phyloP scores from a whole-genome alignment of 257 asterid species.

The Fraxinus cuspidata region DNA sequence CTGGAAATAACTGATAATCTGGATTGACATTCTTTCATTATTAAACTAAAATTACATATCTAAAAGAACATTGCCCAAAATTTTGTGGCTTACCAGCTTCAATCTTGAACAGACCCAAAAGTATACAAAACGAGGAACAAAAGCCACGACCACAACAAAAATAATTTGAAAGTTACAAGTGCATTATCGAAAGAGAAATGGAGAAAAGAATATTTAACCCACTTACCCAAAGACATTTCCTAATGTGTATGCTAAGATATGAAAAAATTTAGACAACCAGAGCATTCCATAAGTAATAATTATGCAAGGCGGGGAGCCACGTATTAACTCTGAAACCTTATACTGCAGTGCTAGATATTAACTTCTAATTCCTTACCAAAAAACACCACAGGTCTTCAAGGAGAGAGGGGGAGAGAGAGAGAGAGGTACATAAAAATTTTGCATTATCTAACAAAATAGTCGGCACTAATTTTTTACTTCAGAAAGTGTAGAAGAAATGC shows the following conservation, averaged over 20 bases:
- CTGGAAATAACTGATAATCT: constrained; percentile 3
- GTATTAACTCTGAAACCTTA: background rate
- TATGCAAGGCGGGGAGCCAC: background rate
- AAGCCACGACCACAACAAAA: constrained; percentile 4
- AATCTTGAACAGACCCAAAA: constrained; percentile 3
- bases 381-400: background rate
- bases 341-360: background rate
- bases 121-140: background rate
- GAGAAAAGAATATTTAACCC: background rate
- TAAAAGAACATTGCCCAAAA: background rate
- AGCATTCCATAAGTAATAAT: background rate
- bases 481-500: background rate
- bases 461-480: background rate
- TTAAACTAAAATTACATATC: background rate
- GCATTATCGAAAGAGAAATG: background rate
- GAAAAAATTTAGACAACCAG: background rate
- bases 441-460: background rate
- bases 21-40: background rate
- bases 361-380: background rate
- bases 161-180: background rate
- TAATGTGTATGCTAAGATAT: background rate
- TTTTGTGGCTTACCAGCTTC: constrained; percentile 1
- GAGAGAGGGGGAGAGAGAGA: background rate
- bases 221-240: background rate
- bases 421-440: background rate